Base-by-base conservation (phyloP, 176 grass and related monocot genomes). In the Aegilops sharonensis region DNA sequence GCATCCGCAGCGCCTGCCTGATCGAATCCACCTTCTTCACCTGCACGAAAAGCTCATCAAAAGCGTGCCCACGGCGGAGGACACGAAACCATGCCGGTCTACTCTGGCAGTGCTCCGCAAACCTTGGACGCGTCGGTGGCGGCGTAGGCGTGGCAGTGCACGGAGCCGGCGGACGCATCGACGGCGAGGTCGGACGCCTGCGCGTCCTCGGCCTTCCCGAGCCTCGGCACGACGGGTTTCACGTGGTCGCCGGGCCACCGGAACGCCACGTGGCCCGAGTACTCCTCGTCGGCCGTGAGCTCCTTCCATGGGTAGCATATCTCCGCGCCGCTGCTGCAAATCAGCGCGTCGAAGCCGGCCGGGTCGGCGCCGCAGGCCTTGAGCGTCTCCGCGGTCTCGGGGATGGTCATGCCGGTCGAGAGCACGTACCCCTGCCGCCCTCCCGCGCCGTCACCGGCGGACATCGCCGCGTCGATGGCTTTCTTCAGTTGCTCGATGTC, bases 271-370 rank as follows among this genome's bases (percentile, higher is more conserved):
- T 98, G 91, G 0, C 67, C 66, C 9, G 48, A 42, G 82, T 98
- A 98, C 79, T 93, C 91, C 64, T 85, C 84, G 91, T 98, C 97
- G 27, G 92, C 90, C 9, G 48, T 40, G 20, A 83, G 66, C 12
- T 91, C 88, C 45, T 75, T 88, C 93, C 93, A 95, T 62, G 94
- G 97, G 88, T 98, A 95, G 92, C 81, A 98, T 12, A 98, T 67
- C 85, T 98, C 90, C 45, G 92, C 90, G 20, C 97, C 97, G 79
- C 97, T 95, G 47, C 93, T 94, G 73, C 97, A 94, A 4, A 98
- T 66, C 15, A 98, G 85, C 32, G 93, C 93, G 78, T 98, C 97
- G 64, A 98, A 98, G 72, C 20, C 36, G 21, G 37, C 72, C 8
- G 82, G 82, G 20, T 95, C 93, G 11, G 83, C 88, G 48, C 91